Percentiles rank a stretch among this genome's conserved stretches.
Conservation (phyloP, 768 basidiomycete species). For the Mycena rosella region DNA sequence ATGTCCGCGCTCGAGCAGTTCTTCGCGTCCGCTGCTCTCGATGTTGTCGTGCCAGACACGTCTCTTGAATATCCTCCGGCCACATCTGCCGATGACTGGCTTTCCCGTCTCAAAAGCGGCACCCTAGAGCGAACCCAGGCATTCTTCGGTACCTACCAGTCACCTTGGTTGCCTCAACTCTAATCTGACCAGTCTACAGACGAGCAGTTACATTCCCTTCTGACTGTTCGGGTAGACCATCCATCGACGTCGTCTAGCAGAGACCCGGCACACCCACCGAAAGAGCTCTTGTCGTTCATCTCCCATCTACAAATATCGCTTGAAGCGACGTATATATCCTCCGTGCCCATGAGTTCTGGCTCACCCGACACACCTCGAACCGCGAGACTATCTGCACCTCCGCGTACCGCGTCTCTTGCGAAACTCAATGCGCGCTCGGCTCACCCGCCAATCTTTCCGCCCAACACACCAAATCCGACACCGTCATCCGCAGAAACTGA, state of each 20-base stretch:
- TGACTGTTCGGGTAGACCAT: slow-evolving; percentile 71
- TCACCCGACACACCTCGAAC: slow-evolving; percentile 53
- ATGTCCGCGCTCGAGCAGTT: slow-evolving; percentile 69
- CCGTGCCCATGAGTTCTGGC: slow-evolving; percentile 48
- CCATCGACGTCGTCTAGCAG: slow-evolving; percentile 55
- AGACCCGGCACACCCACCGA: slow-evolving; percentile 57
- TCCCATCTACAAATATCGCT: slow-evolving; percentile 81
- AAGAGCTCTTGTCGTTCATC: slow-evolving; percentile 68
- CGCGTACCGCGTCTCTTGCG: slow-evolving; percentile 64
- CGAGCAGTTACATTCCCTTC: slow-evolving; percentile 65
- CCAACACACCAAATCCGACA: slow-evolving; percentile 86
- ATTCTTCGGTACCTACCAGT: slow-evolving; percentile 73
- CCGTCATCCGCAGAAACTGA: slow-evolving; percentile 82
- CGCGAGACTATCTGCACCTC: slow-evolving; percentile 60
- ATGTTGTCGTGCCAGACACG: slow-evolving; percentile 75
- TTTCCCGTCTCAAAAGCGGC: slow-evolving; percentile 57
- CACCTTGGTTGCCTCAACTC: slow-evolving; percentile 24
- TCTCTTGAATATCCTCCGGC: slow-evolving; percentile 71
- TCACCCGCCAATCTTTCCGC: slow-evolving; percentile 82
- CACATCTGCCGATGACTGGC: slow-evolving; percentile 65
- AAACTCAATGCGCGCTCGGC: slow-evolving; percentile 53
- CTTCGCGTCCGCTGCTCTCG: slow-evolving; percentile 69
- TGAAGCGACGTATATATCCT: slow-evolving; percentile 84
- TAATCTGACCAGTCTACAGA: slow-evolving; percentile 53
- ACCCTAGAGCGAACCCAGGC: slow-evolving; percentile 70